These are phyloP conservation scores for Coemansia asiatica DNA, from an alignment of 192 early-diverging fungal genomes.

Conservation along the genomic window DNA sequence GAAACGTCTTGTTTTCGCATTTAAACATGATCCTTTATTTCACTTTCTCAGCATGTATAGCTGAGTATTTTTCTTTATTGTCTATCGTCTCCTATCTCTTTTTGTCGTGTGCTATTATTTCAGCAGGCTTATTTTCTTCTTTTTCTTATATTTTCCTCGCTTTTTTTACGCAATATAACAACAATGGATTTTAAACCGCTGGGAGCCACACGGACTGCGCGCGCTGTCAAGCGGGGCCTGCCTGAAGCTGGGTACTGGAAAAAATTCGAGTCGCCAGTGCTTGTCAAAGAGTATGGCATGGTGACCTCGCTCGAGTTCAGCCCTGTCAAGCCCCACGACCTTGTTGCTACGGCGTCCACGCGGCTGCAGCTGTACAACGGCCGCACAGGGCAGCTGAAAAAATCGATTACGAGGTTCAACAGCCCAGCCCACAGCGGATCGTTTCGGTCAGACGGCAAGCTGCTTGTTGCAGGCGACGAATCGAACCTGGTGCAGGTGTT, in stretches of 20 bases:
- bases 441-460: conserved; percentile 82
- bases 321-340: conserved; percentile 77
- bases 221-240: conserved; percentile 57
- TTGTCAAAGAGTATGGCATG: conserved; percentile 85
- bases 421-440: conserved; percentile 80
- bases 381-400: conserved; percentile 79
- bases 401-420: conserved; percentile 90
- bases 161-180: conserved; percentile 1
- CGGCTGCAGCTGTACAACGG: conserved; percentile 90
- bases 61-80: background rate
- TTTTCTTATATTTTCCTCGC: background rate
- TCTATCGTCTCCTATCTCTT: background rate
- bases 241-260: conserved; percentile 75
- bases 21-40: background rate
- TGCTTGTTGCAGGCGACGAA: conserved; percentile 92
- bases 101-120: background rate
- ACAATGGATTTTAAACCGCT: conserved; percentile 60
- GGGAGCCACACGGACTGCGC: conserved; percentile 58
- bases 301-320: conserved; percentile 83
- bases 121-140: background rate
- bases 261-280: conserved; percentile 82
- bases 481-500: conserved; percentile 84
- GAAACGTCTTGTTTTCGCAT: no score
- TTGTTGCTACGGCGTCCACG: conserved; percentile 86
- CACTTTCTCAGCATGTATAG: background rate